Percentiles rank a stretch among this genome's conserved stretches.
Evolutionary conservation across 31 red algal genomes (phyloP).

Genomic region (Pterothamnion heteromorphum): DNA sequence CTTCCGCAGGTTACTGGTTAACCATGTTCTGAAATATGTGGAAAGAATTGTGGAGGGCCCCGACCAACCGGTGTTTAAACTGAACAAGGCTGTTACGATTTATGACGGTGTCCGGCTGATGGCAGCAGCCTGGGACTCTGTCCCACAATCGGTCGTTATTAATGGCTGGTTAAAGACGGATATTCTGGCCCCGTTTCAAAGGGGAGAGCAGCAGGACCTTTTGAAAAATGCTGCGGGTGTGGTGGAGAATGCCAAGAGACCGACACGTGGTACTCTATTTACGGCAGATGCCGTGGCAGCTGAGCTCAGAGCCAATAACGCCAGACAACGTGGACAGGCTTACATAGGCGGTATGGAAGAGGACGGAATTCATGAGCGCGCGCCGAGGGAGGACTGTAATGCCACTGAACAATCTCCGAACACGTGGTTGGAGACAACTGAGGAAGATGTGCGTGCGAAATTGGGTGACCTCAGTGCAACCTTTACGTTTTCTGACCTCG

Average conservation of each 20-base stretch:
- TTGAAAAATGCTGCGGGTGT: background rate
- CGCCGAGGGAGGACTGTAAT: background rate
- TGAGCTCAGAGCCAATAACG: background rate
- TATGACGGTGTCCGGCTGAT: background rate
- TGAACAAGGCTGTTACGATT: background rate
- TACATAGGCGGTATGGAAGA: background rate
- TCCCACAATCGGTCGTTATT: background rate
- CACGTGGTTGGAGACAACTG: background rate
- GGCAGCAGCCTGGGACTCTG: background rate
- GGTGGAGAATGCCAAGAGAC: background rate
- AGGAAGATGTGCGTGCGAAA: background rate
- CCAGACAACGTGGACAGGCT: background rate
- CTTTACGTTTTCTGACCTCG: background rate
- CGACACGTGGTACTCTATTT: background rate
- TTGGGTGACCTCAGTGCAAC: background rate
- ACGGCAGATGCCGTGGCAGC: background rate
- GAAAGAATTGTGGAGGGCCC: background rate
- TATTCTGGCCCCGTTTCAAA: background rate
- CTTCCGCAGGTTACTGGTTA: too few species aligned
- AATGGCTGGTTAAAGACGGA: background rate
- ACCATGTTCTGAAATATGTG: too few species aligned
- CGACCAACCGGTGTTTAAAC: background rate
- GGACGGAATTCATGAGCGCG: background rate
- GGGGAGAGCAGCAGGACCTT: background rate
- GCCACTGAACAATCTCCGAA: background rate